Evolutionary conservation across 208 protist genomes (phyloP).

Genomic region (Leishmania braziliensis): DNA sequence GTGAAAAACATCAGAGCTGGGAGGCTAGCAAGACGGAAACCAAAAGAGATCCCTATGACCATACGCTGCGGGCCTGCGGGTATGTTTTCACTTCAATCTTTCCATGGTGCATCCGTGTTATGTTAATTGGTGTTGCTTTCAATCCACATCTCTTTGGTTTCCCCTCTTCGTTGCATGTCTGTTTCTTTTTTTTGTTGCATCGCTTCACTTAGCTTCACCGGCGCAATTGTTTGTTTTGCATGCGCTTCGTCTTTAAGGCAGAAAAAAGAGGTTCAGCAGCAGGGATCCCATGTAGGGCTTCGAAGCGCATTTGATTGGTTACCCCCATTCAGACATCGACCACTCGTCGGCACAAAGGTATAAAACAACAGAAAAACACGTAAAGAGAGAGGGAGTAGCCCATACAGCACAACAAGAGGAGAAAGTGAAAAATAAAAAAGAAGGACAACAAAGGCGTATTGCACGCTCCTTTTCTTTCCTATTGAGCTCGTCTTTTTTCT

Average conservation of each 20-base stretch:
- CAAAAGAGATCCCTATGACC: neutral
- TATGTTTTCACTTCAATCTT: neutral
- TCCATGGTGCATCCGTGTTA: neutral
- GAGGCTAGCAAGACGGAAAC: neutral
- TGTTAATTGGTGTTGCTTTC: neutral
- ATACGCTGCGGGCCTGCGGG: neutral
- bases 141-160: neutral
- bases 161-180: too few relatives aligned
- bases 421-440: conserved; percentile 10
- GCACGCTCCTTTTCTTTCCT: neutral
- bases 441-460: neutral
- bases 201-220: neutral
- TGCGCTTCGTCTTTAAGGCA: neutral
- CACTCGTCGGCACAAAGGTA: conserved; percentile 1
- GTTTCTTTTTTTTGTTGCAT: neutral
- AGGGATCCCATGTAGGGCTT: conserved; percentile 6
- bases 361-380: conserved; percentile 1
- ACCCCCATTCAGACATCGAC: neutral
- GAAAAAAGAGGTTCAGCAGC: neutral
- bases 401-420: neutral
- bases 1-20: neutral
- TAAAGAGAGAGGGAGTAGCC: neutral
- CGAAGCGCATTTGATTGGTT: conserved; percentile 6
- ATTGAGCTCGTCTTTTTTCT: neutral
- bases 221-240: neutral